Conservation (phyloP, 2,329 filamentous ascomycete genomes). For the Delphinella strobiligena region DNA sequence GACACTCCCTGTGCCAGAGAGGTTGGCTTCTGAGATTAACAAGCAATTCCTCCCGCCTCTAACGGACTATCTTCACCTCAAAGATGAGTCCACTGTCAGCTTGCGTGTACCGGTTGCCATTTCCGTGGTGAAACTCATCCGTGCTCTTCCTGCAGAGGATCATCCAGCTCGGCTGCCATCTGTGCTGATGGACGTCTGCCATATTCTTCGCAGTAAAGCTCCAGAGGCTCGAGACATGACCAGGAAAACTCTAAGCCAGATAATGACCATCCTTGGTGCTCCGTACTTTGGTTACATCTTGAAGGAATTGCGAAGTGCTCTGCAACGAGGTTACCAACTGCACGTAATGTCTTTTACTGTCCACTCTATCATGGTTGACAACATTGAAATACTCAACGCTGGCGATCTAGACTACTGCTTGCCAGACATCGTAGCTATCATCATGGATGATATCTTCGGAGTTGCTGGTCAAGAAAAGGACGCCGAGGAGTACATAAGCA, state of each 20-base stretch:
- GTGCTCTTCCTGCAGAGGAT: conserved; percentile 60
- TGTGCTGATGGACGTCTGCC: conserved; percentile 81
- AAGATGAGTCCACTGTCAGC: conserved; percentile 89
- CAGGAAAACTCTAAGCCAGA: conserved; percentile 74
- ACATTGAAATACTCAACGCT: conserved; percentile 58
- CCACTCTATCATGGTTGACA: conserved; percentile 74
- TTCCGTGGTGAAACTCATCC: conserved; percentile 76
- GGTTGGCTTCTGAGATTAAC: conserved; percentile 49
- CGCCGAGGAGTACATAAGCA: conserved; percentile 84
- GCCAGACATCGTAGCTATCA: conserved; percentile 61
- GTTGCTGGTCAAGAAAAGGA: conserved; percentile 90
- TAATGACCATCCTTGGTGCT: conserved; percentile 68
- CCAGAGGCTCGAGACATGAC: conserved; percentile 86
- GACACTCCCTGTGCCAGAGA: conserved; percentile 30
- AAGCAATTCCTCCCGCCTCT: conserved; percentile 68
- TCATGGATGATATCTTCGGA: conserved; percentile 98
- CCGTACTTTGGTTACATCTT: conserved; percentile 85
- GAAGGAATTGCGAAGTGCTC: conserved; percentile 72
- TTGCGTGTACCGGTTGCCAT: conserved; percentile 82
- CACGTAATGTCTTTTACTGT: conserved; percentile 93
- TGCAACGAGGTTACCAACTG: conserved; percentile 79
- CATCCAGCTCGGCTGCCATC: conserved; percentile 66
- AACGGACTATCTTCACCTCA: conserved; percentile 78
- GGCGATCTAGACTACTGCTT: conserved; percentile 88
- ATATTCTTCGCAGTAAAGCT: conserved; percentile 80